Percentiles rank a stretch among this genome's conserved stretches.
Conservation (phyloP, 2,329 filamentous ascomycete genomes). For the Biscogniauxia mediterranea region DNA sequence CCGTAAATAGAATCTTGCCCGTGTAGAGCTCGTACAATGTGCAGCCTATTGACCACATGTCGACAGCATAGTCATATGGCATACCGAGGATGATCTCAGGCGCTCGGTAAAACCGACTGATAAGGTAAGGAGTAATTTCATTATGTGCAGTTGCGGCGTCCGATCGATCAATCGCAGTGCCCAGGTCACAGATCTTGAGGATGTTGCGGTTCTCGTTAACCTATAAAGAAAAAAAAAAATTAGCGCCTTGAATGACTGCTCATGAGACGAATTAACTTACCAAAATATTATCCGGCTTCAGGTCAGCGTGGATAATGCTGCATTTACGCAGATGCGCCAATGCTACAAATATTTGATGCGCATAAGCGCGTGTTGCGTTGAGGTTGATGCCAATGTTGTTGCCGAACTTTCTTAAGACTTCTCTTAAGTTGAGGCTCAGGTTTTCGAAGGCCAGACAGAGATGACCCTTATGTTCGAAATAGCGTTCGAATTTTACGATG, state of each 20-base stretch:
- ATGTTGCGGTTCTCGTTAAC: conserved; percentile 79
- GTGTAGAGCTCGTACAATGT: conserved; percentile 97
- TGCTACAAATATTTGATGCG: conserved; percentile 90
- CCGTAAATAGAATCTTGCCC: conserved; percentile 94
- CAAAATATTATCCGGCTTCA: conserved; percentile 97
- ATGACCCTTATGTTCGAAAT: conserved; percentile 93
- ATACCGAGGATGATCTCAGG: conserved; percentile 98
- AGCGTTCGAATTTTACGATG: conserved; percentile 80
- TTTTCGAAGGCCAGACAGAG: conserved; percentile 97
- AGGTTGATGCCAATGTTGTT: conserved; percentile 92
- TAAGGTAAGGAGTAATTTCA: conserved; percentile 90
- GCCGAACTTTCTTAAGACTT: conserved; percentile 93
- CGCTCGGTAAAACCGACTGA: conserved; percentile 95
- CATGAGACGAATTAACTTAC: conserved; percentile 42
- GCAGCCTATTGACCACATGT: conserved; percentile 98
- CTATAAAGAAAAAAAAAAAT: conserved; percentile 33
- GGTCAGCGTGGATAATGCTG: conserved; percentile 90
- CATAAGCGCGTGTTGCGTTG: conserved; percentile 81
- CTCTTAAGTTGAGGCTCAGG: conserved; percentile 86
- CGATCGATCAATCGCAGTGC: conserved; percentile 87
- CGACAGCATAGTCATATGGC: conserved; percentile 88
- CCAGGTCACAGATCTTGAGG: conserved; percentile 93
- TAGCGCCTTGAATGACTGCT: conserved; percentile 24
- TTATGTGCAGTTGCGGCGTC: conserved; percentile 71
- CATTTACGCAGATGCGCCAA: conserved; percentile 85